phyloP scores from a whole-genome alignment of 176 grass and related monocot species.

The Avena sativa region DNA sequence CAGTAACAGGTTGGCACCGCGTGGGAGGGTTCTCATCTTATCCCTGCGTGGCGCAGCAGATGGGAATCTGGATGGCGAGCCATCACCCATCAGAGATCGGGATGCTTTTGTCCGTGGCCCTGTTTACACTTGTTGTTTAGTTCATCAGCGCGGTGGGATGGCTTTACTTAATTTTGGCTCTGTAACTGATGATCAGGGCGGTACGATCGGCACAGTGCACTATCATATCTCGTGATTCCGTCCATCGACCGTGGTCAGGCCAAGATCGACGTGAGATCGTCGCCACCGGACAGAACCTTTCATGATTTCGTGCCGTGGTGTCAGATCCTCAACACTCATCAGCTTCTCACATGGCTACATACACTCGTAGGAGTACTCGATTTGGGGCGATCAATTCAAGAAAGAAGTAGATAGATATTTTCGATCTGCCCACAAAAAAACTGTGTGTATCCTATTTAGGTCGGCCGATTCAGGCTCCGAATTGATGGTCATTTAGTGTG shows the following conservation, averaged over 20 bases:
- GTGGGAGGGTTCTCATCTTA: not conserved
- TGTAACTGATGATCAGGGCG: not conserved
- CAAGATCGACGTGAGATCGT: not conserved
- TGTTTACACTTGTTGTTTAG: not conserved
- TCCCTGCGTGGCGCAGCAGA: not conserved
- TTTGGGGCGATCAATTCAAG: not conserved
- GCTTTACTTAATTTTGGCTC: not conserved
- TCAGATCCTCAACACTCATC: not conserved
- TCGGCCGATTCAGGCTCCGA: not conserved
- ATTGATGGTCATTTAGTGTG: not conserved
- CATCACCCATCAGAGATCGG: constrained; percentile 15
- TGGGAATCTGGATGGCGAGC: constrained; percentile 46
- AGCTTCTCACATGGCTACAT: not conserved
- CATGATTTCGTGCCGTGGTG: not conserved
- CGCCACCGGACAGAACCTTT: constrained; percentile 20
- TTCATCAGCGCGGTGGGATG: no score
- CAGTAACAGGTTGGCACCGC: constrained; percentile 38
- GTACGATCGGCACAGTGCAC: constrained; percentile 25
- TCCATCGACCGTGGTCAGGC: not conserved
- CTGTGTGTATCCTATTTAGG: not conserved
- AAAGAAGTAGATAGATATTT: not conserved
- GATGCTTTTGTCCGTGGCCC: not conserved
- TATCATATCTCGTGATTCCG: constrained; percentile 28
- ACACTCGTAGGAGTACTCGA: not conserved
- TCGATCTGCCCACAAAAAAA: not conserved